A percentile compares a stretch with the other conserved stretches of the same genome.
These are phyloP conservation scores for Lachnellula willkommii DNA, from an alignment of 2,329 filamentous ascomycete genomes.

Conservation along the genomic window DNA sequence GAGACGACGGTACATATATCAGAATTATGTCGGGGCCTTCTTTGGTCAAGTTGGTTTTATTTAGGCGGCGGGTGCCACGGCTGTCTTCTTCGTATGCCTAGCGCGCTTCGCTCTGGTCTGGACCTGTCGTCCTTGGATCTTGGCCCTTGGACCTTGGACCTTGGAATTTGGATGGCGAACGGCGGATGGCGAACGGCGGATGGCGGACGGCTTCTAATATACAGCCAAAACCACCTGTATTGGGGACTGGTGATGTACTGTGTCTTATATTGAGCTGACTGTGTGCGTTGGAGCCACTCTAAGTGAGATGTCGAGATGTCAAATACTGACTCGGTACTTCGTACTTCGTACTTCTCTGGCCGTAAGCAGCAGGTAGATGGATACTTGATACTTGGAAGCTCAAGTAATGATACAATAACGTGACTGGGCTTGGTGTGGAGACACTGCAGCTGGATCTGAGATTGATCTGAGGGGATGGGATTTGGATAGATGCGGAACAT, in stretches of 20 bases:
- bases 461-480: conserved; percentile 10
- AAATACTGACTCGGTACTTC: not conserved
- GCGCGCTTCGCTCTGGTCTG: conserved; percentile 1
- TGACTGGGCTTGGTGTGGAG: conserved; percentile 18
- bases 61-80: conserved; percentile 16
- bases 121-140: conserved; percentile 2
- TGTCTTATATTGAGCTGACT: not conserved
- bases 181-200: too few species aligned
- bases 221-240: not conserved
- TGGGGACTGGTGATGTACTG: not conserved
- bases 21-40: not conserved
- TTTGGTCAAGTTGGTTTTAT: not conserved
- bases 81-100: conserved; percentile 1
- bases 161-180: not conserved
- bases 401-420: conserved; percentile 8
- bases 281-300: not conserved
- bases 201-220: not conserved
- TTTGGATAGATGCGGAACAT: conserved; percentile 11
- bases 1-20: not conserved
- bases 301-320: not conserved
- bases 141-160: not conserved
- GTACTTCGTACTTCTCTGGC: not conserved
- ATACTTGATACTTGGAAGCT: not conserved
- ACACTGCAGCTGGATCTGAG: conserved; percentile 15
- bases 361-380: not conserved